These are phyloP conservation scores for Elsinoe ampelina DNA, from an alignment of 2,329 filamentous ascomycete genomes.

Conservation along the genomic window DNA sequence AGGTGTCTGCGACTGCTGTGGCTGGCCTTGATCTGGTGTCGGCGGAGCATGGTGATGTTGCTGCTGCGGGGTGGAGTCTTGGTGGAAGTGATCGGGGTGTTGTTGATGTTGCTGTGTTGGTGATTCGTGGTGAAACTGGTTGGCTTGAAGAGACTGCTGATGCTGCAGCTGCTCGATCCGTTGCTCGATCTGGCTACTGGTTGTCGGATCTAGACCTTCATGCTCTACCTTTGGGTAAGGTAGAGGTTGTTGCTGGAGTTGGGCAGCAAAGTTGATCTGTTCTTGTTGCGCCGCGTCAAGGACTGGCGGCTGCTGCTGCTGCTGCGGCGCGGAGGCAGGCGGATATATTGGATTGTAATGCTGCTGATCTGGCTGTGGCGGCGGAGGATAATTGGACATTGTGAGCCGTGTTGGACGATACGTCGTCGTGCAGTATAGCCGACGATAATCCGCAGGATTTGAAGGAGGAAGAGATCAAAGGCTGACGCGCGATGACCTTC, in stretches of 20 bases:
- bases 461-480: background rate
- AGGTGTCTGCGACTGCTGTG: slow-evolving; percentile 7
- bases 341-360: slow-evolving; percentile 29
- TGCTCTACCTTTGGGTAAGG: slow-evolving; percentile 29
- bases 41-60: background rate
- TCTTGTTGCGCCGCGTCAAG: slow-evolving; percentile 26
- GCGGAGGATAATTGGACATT: slow-evolving; percentile 31
- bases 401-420: background rate
- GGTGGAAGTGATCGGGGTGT: background rate
- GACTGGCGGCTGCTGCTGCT: slow-evolving; percentile 17
- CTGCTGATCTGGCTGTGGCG: slow-evolving; percentile 26
- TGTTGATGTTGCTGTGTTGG: slow-evolving; percentile 13
- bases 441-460: slow-evolving; percentile 6
- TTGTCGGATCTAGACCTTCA: slow-evolving; percentile 17
- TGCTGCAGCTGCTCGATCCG: slow-evolving; percentile 26
- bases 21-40: slow-evolving; percentile 18
- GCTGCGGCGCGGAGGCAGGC: slow-evolving; percentile 22
- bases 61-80: slow-evolving; percentile 2
- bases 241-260: slow-evolving; percentile 24
- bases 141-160: slow-evolving; percentile 11
- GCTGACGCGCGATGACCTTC: background rate
- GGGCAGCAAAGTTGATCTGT: slow-evolving; percentile 25
- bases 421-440: slow-evolving; percentile 9
- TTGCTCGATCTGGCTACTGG: slow-evolving; percentile 21
- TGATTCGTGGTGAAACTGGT: slow-evolving; percentile 12